Base-by-base conservation (phyloP, 2,329 filamentous ascomycete genomes). In the Bipolaris cookei region DNA sequence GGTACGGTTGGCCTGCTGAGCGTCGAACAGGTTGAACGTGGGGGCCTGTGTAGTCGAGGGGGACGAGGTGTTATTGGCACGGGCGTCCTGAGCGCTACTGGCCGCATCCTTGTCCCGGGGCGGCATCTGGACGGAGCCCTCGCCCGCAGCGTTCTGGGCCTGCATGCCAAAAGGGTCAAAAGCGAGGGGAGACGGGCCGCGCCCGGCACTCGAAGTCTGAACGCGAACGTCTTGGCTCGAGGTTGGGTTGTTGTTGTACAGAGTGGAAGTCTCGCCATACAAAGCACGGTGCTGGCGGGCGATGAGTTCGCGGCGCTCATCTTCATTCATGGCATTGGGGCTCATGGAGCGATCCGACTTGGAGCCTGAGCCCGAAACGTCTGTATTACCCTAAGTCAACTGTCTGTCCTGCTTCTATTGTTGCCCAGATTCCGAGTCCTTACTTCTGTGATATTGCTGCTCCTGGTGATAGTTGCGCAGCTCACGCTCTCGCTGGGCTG, bases 391-490 rank as follows among this genome's bases (percentile, higher is more conserved):
- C 85, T 87, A 81, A 81, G 75, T 78, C 74, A 79, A 77, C 74
- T 70, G 74, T 62, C 69, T 68, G 65, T 70, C 69, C 70, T 73
- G 68, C 68, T 65, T 70, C 73, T 76, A 82, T 80, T 82, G 77
- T 83, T 85, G 86, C 88, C 90, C 86, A 85, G 84, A 86, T 86
- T 84, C 85, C 86, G 87, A 86, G 80, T 88, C 88, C 90, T 88
- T 91, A 98, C 95, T 97, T 91, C 94, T 89, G 85, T 98, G 96
- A 83, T 96, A 98, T 88, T 99, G 95, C 87, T 99, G 95, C 87
- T 99, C 95, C 82, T 97, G 96, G 83, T 99, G 95, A 82, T 98
- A 97, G 82, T 98, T 99, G 81, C 95, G 92, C 80, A 99, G 89
- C 84, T 99, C 95, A 81, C 94, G 91, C 85, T 99, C 95, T 81